These are phyloP conservation scores for Diaporthe longicolla DNA, from an alignment of 2,329 filamentous ascomycete genomes.

Conservation along the genomic window DNA sequence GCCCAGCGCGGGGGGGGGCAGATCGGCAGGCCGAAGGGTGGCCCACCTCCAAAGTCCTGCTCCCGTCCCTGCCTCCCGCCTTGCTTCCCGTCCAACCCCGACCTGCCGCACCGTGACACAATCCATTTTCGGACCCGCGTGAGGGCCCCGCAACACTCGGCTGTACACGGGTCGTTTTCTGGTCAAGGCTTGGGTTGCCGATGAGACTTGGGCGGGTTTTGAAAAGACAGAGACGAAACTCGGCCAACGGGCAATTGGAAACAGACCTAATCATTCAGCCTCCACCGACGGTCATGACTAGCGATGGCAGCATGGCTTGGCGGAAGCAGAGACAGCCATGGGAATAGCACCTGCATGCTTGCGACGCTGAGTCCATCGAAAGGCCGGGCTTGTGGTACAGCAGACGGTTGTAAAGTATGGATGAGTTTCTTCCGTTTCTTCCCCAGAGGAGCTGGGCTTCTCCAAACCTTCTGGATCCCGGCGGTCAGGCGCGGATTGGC, in stretches of 20 bases:
- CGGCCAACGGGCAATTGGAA: slow-evolving; percentile 6
- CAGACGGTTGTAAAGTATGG: slow-evolving; percentile 1
- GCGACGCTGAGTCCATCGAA: background rate
- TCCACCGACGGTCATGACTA: slow-evolving; percentile 24
- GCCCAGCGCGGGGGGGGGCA: background rate
- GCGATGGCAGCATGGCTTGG: background rate
- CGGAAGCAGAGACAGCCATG: background rate
- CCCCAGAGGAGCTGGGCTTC: background rate
- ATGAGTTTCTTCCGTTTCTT: background rate
- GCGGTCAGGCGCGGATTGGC: slow-evolving; percentile 21
- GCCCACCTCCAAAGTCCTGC: background rate
- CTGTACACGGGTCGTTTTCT: slow-evolving; percentile 4
- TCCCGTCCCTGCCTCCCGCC: slow-evolving; percentile 14
- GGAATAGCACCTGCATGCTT: background rate
- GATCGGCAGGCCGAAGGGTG: slow-evolving; percentile 1
- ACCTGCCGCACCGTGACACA: slow-evolving; percentile 17
- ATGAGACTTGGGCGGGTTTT: slow-evolving; percentile 28
- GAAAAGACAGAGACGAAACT: slow-evolving; percentile 27
- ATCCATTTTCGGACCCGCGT: slow-evolving; percentile 17
- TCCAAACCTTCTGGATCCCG: slow-evolving; percentile 13
- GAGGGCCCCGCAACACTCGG: slow-evolving; percentile 11
- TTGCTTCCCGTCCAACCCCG: slow-evolving; percentile 20
- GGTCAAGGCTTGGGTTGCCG: slow-evolving; percentile 22
- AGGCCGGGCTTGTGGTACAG: background rate
- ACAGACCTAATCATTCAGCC: slow-evolving; percentile 4